Base-by-base conservation (phyloP, 31 red algal genomes). In the Endocladia muricata region DNA sequence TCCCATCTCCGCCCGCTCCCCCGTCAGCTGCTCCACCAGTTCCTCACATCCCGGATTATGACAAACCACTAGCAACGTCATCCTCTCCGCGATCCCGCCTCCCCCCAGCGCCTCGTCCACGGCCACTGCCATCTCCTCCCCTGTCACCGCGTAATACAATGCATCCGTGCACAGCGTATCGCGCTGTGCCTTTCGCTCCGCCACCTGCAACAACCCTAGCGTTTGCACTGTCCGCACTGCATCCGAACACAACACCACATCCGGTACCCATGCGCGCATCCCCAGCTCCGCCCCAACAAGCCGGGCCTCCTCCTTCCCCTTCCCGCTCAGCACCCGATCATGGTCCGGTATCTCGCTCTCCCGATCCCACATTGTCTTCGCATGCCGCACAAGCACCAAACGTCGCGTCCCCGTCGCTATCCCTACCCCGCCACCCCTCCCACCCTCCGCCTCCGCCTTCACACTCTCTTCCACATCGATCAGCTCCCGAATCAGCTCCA, bases 1-100 rank as follows among this genome's bases (percentile, higher is more conserved):
- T 62, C 79, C 79, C 79, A 83, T 83, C 36, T 72, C 67, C 51
- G 79, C 35, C 29, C 56, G 62, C 4, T 22, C 34, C 11, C 79
- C 79, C 3, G 79, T 83, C 9, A 83, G 66, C 42, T 69, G 79
- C 56, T 83, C 79, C 1, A 83, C 79, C 31, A 83, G 57, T 49
- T 83, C 79, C 58, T 83, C 79, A 40, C 79, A 83, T 17, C 79
- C 79, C 37, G 79, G 79, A 65, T 83, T 83, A 47, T 83, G 79
- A 63, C 79, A 83, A 49, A 83, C 56, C 0, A 83, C 67, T 68
- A 83, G 72, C 22, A 83, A 55, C 0, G 79, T 83, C 1, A 38
- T 62, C 13, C 58, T n/a, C 8, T 83, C 68, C 13, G 37, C 29
- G 64, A 83, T 64, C 35, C 79, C 79, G 4, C 49, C 25, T 35